phyloP scores from a whole-genome alignment of 169 alveolate species.

The Eimeria nieschulzi region DNA sequence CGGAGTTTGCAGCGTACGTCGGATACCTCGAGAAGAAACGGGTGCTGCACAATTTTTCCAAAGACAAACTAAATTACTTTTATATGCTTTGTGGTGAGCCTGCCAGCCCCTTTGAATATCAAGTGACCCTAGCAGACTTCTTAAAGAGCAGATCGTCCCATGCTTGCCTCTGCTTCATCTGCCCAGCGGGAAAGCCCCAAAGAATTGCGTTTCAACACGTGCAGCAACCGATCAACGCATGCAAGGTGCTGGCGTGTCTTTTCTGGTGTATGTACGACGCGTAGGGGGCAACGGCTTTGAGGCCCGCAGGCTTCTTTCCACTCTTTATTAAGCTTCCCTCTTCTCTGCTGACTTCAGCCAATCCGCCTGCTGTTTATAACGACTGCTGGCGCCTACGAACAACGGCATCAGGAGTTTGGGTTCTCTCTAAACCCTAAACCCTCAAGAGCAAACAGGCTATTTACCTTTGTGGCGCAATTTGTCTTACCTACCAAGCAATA shows the following conservation, averaged over 20 bases:
- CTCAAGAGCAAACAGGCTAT: too few relatives aligned
- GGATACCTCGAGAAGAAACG: constrained; percentile 63
- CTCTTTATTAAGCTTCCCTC: constrained; percentile 41
- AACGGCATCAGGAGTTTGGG: too few relatives aligned
- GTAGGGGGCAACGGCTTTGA: constrained; percentile 77
- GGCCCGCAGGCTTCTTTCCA: constrained; percentile 72
- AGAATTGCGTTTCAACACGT: neutral
- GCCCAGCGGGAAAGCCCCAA: neutral
- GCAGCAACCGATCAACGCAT: too few relatives aligned
- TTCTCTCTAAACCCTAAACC: too few relatives aligned
- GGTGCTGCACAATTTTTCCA: constrained; percentile 68
- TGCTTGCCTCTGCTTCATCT: too few relatives aligned
- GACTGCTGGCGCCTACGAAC: too few relatives aligned
- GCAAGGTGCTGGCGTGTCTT: too few relatives aligned
- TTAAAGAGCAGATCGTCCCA: neutral
- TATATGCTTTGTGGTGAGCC: constrained; percentile 74
- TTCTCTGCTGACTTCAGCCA: too few relatives aligned
- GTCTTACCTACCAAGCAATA: too few relatives aligned
- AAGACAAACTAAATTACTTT: constrained; percentile 75
- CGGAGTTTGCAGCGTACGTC: constrained; percentile 72
- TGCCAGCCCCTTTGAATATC: too few relatives aligned
- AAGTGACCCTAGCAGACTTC: neutral
- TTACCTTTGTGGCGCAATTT: too few relatives aligned
- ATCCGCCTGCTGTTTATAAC: too few relatives aligned
- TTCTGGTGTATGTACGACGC: neutral